A percentile compares a stretch with the other conserved stretches of the same genome.
Evolutionary conservation across 2,329 filamentous ascomycete genomes (phyloP).

Genomic region (Calonectria ilicicola): DNA sequence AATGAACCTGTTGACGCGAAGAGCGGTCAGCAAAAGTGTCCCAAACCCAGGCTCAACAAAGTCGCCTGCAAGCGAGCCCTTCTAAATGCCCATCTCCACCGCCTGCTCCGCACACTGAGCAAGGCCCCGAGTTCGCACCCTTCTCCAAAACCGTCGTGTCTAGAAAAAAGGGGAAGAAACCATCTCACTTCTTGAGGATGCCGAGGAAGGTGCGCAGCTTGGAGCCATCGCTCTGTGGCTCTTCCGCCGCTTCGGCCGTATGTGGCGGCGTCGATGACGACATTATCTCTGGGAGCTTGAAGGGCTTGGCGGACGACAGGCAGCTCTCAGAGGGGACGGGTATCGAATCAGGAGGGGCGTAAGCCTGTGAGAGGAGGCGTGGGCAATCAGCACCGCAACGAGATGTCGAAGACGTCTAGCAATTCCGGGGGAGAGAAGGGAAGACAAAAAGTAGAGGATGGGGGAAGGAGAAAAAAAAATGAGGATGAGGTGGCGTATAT

Average conservation of each 20-base stretch:
- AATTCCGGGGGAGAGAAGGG: neutral
- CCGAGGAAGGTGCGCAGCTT: conserved; percentile 91
- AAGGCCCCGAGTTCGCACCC: conserved; percentile 32
- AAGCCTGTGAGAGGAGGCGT: neutral
- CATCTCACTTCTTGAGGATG: conserved; percentile 85
- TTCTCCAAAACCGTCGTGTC: conserved; percentile 28
- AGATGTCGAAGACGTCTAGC: conserved; percentile 2
- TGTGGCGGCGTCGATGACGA: conserved; percentile 52
- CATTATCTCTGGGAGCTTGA: conserved; percentile 44
- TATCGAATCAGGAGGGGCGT: neutral
- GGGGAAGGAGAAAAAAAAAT: conserved; percentile 23
- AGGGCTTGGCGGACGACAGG: conserved; percentile 19
- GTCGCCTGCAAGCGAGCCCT: conserved; percentile 13
- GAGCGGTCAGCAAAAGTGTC: conserved; percentile 42
- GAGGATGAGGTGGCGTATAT: conserved; percentile 30
- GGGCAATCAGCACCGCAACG: conserved; percentile 16
- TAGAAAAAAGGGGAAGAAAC: conserved; percentile 3
- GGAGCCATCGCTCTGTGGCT: conserved; percentile 78
- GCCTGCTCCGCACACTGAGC: conserved; percentile 26
- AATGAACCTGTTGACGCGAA: conserved; percentile 76
- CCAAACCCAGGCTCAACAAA: conserved; percentile 13
- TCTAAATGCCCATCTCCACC: conserved; percentile 24
- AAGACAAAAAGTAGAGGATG: conserved; percentile 1
- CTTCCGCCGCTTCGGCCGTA: conserved; percentile 53
- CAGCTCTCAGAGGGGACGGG: conserved; percentile 4